Evolutionary conservation across 768 basidiomycete species (phyloP).

Genomic region (Strobilomyces confusus): DNA sequence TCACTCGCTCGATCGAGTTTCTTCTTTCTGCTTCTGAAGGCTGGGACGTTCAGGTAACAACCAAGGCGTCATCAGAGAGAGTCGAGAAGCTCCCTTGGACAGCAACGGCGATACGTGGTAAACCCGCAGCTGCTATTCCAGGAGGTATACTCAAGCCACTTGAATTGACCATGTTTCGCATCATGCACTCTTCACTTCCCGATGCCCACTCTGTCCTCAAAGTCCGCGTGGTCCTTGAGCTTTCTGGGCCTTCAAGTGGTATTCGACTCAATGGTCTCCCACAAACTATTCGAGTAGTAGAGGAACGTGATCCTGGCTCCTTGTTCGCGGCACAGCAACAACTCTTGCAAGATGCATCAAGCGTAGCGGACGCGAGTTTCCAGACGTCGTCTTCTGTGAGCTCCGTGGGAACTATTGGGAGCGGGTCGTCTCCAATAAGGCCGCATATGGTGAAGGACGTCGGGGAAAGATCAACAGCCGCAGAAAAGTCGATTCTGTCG

Average conservation of each 20-base stretch:
- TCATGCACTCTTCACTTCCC: constrained; percentile 68
- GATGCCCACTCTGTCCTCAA: constrained; percentile 78
- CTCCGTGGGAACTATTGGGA: constrained; percentile 45
- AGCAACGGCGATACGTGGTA: constrained; percentile 50
- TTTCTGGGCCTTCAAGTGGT: constrained; percentile 70
- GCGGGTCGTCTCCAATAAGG: constrained; percentile 22
- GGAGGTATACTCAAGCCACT: constrained; percentile 36
- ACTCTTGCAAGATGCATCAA: constrained; percentile 65
- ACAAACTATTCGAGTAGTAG: constrained; percentile 58
- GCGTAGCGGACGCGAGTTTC: constrained; percentile 63
- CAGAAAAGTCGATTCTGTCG: constrained; percentile 80
- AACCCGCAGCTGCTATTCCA: constrained; percentile 30
- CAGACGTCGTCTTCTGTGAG: constrained; percentile 59
- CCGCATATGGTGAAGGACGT: constrained; percentile 34
- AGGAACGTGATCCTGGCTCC: constrained; percentile 64
- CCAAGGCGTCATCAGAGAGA: constrained; percentile 68
- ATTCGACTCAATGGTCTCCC: constrained; percentile 85
- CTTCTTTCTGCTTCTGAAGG: constrained; percentile 71
- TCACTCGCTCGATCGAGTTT: constrained; percentile 78
- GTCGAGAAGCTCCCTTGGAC: constrained; percentile 75
- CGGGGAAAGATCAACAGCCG: constrained; percentile 52
- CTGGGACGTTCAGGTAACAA: constrained; percentile 83
- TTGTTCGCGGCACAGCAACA: constrained; percentile 41
- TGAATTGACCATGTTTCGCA: constrained; percentile 53
- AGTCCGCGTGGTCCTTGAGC: constrained; percentile 75